A percentile compares a stretch with the other conserved stretches of the same genome.
These are phyloP conservation scores for Aspergillus sp. DNA, from an alignment of 2,329 filamentous ascomycete genomes.

Conservation along the genomic window DNA sequence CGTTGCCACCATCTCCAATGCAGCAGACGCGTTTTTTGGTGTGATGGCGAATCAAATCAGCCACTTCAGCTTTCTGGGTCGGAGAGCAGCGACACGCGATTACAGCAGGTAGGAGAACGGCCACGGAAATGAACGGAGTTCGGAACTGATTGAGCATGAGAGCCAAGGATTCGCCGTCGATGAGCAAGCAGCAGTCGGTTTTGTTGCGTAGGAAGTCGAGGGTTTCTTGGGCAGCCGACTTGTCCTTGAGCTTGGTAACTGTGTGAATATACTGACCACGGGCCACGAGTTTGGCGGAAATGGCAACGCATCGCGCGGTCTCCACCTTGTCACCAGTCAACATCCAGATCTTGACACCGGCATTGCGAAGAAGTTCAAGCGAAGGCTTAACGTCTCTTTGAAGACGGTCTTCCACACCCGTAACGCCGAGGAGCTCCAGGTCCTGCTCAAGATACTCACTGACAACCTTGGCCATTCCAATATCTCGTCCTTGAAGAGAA, in stretches of 20 bases:
- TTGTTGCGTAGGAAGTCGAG: slow-evolving; percentile 88
- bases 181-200: slow-evolving; percentile 82
- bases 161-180: slow-evolving; percentile 88
- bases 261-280: slow-evolving; percentile 96
- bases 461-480: slow-evolving; percentile 78
- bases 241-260: slow-evolving; percentile 80
- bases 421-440: slow-evolving; percentile 92
- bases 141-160: slow-evolving; percentile 83
- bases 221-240: slow-evolving; percentile 83
- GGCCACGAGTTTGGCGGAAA: slow-evolving; percentile 91
- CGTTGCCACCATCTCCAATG: slow-evolving; percentile 97
- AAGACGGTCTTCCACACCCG: slow-evolving; percentile 95
- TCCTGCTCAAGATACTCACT: slow-evolving; percentile 82
- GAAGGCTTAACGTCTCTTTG: slow-evolving; percentile 96
- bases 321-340: slow-evolving; percentile 98
- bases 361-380: slow-evolving; percentile 90
- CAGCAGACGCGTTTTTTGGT: slow-evolving; percentile 97
- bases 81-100: slow-evolving; percentile 97
- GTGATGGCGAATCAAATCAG: slow-evolving; percentile 83
- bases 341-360: slow-evolving; percentile 99
- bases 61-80: slow-evolving; percentile 94
- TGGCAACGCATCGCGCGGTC: slow-evolving; percentile 92
- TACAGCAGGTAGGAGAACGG: slow-evolving; percentile 85
- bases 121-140: slow-evolving; percentile 82
- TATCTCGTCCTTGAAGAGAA: slow-evolving; percentile 77